A percentile compares a stretch with the other conserved stretches of the same genome.
Evolutionary conservation across 495 filamentous ascomycete species (phyloP).

Genomic region (Achaetomiella virescens): DNA sequence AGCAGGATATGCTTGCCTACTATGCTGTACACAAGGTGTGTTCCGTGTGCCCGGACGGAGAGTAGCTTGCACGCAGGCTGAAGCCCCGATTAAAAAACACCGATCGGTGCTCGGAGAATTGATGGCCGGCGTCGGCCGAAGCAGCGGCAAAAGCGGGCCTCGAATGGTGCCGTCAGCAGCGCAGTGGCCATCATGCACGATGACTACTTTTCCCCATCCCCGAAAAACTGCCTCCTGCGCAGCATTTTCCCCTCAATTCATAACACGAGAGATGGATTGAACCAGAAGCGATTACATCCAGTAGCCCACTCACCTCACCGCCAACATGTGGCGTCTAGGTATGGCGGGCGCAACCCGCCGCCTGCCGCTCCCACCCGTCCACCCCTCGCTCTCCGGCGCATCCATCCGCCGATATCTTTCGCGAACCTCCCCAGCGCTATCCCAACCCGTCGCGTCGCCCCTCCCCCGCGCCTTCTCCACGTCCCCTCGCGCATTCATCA

Average conservation of each 20-base stretch:
- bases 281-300: neutral
- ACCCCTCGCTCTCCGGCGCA: neutral
- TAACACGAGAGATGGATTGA: neutral
- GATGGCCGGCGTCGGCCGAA: neutral
- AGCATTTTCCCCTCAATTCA: neutral
- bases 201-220: neutral
- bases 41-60: neutral
- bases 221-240: neutral
- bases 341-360: neutral
- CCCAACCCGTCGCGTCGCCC: neutral
- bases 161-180: neutral
- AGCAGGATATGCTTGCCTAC: too few species aligned
- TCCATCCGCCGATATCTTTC: neutral
- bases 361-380: neutral
- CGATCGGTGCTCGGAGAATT: neutral
- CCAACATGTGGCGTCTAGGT: slow-evolving; percentile 14
- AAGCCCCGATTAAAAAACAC: neutral
- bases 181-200: neutral
- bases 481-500: slow-evolving; percentile 12
- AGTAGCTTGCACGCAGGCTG: neutral
- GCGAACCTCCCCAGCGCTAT: neutral
- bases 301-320: neutral
- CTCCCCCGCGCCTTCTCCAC: slow-evolving; percentile 5
- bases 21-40: too few species aligned
- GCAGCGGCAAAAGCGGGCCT: neutral